phyloP scores from a whole-genome alignment of 495 filamentous ascomycete species.

The Hypoxylon subgilvum region DNA sequence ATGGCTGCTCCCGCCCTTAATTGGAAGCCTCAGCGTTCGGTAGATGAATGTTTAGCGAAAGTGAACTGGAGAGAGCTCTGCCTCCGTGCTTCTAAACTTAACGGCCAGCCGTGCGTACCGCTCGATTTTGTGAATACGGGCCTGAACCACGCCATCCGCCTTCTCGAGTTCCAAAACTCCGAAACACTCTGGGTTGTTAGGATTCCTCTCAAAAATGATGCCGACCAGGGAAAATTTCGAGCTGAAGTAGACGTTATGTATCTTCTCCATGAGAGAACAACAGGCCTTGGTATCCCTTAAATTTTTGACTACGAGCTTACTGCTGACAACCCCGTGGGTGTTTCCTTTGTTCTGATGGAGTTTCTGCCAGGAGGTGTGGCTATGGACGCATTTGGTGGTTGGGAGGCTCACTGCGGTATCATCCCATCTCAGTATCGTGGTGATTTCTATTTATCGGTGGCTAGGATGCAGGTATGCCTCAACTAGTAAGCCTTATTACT shows the following conservation, averaged over 20 bases:
- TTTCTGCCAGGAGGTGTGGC: conserved; percentile 26
- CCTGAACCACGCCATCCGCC: conserved; percentile 14
- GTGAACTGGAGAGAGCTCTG: neutral
- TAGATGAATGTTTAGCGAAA: neutral
- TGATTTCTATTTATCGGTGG: conserved; percentile 19
- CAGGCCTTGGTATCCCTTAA: conserved; percentile 21
- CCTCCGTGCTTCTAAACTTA: neutral
- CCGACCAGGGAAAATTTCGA: neutral
- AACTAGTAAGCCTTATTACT: neutral
- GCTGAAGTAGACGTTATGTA: conserved; percentile 11
- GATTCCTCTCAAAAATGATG: neutral
- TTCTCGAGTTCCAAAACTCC: conserved; percentile 22
- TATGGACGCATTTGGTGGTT: conserved; percentile 28
- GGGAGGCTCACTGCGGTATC: conserved; percentile 7
- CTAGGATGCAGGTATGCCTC: neutral
- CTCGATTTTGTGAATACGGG: neutral
- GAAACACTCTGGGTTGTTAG: conserved; percentile 20
- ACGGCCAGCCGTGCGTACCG: neutral
- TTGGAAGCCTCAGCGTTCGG: too few relatives aligned
- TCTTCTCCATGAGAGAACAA: conserved; percentile 5
- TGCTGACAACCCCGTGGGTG: conserved; percentile 10
- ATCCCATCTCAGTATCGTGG: conserved; percentile 4
- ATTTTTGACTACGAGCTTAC: conserved; percentile 23
- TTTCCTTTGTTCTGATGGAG: conserved; percentile 35
- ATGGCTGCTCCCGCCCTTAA: too few relatives aligned